Conservation (phyloP, 1,139 yeast genomes). For the Zhuliangozyma parablackwelliae region DNA sequence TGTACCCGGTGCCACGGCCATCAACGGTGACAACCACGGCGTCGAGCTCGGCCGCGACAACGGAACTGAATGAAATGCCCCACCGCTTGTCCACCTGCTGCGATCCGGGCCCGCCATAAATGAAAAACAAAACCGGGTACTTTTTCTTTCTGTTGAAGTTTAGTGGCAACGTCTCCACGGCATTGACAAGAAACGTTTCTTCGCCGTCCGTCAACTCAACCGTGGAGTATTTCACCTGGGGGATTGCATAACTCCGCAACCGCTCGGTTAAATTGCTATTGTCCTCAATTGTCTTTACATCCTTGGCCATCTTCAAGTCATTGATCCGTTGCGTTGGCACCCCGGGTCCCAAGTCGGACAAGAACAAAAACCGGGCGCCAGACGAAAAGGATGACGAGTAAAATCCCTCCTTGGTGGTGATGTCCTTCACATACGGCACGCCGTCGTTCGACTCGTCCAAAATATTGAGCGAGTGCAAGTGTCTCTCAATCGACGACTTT, state of each 20-base stretch:
- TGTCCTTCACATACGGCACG: conserved; percentile 34
- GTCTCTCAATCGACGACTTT: conserved; percentile 51
- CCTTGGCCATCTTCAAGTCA: conserved; percentile 40
- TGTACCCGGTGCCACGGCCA: conserved; percentile 79
- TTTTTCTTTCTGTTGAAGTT: conserved; percentile 49
- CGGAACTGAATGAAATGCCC: conserved; percentile 55
- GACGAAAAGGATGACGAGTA: conserved; percentile 64
- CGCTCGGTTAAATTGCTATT: conserved; percentile 40
- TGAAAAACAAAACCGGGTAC: conserved; percentile 70
- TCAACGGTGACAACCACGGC: conserved; percentile 78
- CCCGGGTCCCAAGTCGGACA: conserved; percentile 61
- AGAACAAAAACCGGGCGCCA: conserved; percentile 58
- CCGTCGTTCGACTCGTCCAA: conserved; percentile 20
- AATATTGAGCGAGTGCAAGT: conserved; percentile 44
- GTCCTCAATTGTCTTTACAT: conserved; percentile 41
- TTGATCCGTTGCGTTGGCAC: conserved; percentile 63
- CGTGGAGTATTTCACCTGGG: conserved; percentile 41
- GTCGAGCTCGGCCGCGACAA: conserved; percentile 62
- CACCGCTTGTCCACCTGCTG: conserved; percentile 58
- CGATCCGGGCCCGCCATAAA: conserved; percentile 83
- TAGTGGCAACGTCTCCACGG: conserved; percentile 61
- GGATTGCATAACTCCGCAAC: conserved; percentile 44
- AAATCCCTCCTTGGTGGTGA: conserved; percentile 63
- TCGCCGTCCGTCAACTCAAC: conserved; percentile 44
- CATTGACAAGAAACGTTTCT: conserved; percentile 44